These are phyloP conservation scores for Colletotrichum simmondsii DNA, from an alignment of 2,329 filamentous ascomycete species.

Conservation along the genomic window DNA sequence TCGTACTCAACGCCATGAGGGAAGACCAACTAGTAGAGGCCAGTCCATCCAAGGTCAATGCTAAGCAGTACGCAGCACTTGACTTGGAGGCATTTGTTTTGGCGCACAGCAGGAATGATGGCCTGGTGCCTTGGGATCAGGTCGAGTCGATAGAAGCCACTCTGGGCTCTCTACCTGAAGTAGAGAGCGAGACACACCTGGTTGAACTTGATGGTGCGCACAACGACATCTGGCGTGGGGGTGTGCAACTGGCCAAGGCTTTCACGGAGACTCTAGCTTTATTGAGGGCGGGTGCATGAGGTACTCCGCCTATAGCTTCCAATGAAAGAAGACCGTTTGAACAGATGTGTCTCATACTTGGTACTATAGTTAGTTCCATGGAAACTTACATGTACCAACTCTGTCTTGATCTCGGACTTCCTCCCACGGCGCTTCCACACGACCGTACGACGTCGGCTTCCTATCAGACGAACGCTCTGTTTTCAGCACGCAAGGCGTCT, in stretches of 20 bases:
- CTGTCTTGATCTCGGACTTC: neutral
- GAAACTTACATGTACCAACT: neutral
- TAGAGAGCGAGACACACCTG: neutral
- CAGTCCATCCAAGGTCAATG: constrained; percentile 61
- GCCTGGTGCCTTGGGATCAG: constrained; percentile 22
- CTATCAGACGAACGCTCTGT: neutral
- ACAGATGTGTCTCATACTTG: neutral
- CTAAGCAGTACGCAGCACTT: neutral
- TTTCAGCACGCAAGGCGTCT: neutral
- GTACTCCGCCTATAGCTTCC: too few relatives aligned
- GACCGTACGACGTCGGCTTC: neutral
- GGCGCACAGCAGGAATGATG: constrained; percentile 25
- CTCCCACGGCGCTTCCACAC: neutral
- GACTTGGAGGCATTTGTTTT: constrained; percentile 2
- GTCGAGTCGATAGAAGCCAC: constrained; percentile 3
- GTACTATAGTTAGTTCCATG: neutral
- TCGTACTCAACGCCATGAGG: constrained; percentile 73
- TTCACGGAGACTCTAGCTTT: constrained; percentile 9
- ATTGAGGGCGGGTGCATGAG: neutral
- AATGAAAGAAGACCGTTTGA: neutral
- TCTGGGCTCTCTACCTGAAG: neutral
- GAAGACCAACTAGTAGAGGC: constrained; percentile 51
- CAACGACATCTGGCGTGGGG: constrained; percentile 20
- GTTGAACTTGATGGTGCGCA: constrained; percentile 19
- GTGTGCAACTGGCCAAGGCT: constrained; percentile 8